Base-by-base conservation (phyloP, 129 eudicot genomes). In the Calendula officinalis region DNA sequence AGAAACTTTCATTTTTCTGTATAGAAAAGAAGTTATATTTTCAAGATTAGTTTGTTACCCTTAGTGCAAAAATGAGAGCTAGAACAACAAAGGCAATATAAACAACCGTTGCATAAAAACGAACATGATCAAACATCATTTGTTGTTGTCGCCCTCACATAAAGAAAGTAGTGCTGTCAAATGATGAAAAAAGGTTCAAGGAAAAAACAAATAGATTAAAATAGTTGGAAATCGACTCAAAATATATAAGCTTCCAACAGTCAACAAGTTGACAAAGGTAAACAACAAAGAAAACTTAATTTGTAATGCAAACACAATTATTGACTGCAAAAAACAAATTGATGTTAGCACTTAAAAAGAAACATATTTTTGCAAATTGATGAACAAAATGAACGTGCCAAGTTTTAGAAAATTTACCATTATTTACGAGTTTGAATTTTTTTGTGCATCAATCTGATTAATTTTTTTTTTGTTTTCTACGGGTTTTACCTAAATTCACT, bases 61-160 rank as follows among this genome's bases (percentile, higher is more conserved):
- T 71, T 46, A 88, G 84, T 73, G 92, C 95, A 79, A 89, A 88
- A 55, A 92, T 70, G 72, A 92, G 95, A 75, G 99, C 95, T 67
- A 92, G 56, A 51, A 85, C 75, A 65, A 85, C 95, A 65, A 83
- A 83, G 27, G 91, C 96, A 33, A 67, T 64, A 65, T 92, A 92
- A 27, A 92, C 68, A 71, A 84, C 58, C 2, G 99, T 83, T 42
- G 96, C 95, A 59, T 81, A 92, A 41, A 85, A 13, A 12, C 96
- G 95, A 42, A 77, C 85, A 50, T 94, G 83, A 83, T 92, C 99
- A 85, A 92, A 72, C 98, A 92, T 92, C 98, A 88, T 92, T 56
- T 89, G 78, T 39, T 79, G 49, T 81, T 92, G 96, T 40, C 85
- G 83, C 46, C 53, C 79, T 68, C 98, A 95, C 70, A 85, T 88